Evolutionary conservation across 495 filamentous ascomycete genomes (phyloP).

Genomic region (Hyaloscypha hepaticicola): DNA sequence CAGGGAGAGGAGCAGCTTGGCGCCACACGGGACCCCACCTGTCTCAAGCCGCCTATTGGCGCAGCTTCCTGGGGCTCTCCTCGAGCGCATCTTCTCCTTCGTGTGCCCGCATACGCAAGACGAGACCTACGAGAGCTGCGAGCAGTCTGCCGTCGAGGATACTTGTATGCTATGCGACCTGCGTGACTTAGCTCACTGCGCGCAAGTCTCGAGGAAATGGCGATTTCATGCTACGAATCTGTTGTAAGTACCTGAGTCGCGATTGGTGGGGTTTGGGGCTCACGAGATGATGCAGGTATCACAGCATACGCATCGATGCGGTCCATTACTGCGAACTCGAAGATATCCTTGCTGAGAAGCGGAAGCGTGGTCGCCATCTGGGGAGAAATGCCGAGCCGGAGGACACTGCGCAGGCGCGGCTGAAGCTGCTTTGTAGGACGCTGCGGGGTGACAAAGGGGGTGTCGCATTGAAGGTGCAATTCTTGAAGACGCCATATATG

Average conservation of each 20-base stretch:
- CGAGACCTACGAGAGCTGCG: conserved; percentile 73
- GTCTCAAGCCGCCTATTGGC: conserved; percentile 4
- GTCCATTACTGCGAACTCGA: conserved; percentile 95
- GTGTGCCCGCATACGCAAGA: conserved; percentile 85
- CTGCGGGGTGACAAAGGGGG: conserved; percentile 68
- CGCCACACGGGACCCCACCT: conserved; percentile 23
- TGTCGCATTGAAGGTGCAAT: conserved; percentile 65
- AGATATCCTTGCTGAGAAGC: conserved; percentile 69
- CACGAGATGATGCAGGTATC: conserved; percentile 58
- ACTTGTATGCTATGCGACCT: conserved; percentile 95
- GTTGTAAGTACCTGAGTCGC: conserved; percentile 51
- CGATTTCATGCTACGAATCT: conserved; percentile 51
- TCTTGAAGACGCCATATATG: conserved; percentile 95
- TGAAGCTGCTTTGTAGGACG: conserved; percentile 75
- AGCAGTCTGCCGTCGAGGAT: conserved; percentile 77
- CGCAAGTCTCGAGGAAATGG: conserved; percentile 73
- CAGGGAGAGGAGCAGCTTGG: background rate
- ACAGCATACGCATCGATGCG: conserved; percentile 85
- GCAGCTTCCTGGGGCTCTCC: conserved; percentile 56
- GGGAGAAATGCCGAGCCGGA: conserved; percentile 73
- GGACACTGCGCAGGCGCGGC: conserved; percentile 72
- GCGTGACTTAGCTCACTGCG: conserved; percentile 82
- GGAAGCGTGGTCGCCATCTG: conserved; percentile 72
- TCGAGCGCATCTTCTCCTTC: conserved; percentile 71
- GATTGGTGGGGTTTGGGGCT: conserved; percentile 2